Percentiles rank a stretch among this genome's conserved stretches.
These are phyloP conservation scores for Dujonia santamariae DNA, from an alignment of 1,139 yeast genomes.

Conservation along the genomic window DNA sequence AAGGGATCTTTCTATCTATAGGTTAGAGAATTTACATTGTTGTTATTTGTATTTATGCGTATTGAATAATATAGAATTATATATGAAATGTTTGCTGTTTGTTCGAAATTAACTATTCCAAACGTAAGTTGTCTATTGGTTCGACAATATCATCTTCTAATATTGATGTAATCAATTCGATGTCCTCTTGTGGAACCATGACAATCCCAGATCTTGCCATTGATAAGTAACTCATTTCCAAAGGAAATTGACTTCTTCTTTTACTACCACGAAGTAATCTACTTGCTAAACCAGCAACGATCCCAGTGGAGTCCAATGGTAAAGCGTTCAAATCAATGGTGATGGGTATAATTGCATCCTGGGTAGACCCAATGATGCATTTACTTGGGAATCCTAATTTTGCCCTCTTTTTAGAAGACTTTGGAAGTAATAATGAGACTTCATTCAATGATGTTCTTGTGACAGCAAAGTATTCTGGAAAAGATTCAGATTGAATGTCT, in stretches of 20 bases:
- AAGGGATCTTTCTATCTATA: too few species aligned
- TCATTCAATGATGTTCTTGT: conserved; percentile 55
- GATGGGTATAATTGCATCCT: conserved; percentile 57
- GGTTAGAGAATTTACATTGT: too few species aligned
- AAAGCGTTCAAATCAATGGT: conserved; percentile 52
- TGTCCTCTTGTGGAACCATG: conserved; percentile 55
- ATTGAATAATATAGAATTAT: too few species aligned
- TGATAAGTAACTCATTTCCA: conserved; percentile 60
- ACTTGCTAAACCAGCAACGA: conserved; percentile 65
- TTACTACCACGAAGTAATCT: conserved; percentile 37
- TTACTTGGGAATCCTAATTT: conserved; percentile 42
- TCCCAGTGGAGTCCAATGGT: conserved; percentile 64
- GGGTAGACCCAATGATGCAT: conserved; percentile 53
- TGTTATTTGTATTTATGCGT: too few species aligned
- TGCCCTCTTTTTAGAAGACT: conserved; percentile 31
- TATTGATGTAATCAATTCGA: conserved; percentile 23
- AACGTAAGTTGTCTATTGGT: conserved; percentile 9
- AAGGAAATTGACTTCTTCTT: conserved; percentile 18
- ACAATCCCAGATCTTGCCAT: conserved; percentile 62
- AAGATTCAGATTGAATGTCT: conserved; percentile 14
- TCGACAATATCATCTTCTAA: conserved; percentile 12
- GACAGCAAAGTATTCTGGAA: conserved; percentile 55
- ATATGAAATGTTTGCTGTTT: too few species aligned
- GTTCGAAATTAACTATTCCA: conserved; percentile 4
- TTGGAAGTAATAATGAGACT: conserved; percentile 54